These are phyloP conservation scores for Penicillium sumatraense DNA, from an alignment of 2,329 filamentous ascomycete species.

Conservation along the genomic window DNA sequence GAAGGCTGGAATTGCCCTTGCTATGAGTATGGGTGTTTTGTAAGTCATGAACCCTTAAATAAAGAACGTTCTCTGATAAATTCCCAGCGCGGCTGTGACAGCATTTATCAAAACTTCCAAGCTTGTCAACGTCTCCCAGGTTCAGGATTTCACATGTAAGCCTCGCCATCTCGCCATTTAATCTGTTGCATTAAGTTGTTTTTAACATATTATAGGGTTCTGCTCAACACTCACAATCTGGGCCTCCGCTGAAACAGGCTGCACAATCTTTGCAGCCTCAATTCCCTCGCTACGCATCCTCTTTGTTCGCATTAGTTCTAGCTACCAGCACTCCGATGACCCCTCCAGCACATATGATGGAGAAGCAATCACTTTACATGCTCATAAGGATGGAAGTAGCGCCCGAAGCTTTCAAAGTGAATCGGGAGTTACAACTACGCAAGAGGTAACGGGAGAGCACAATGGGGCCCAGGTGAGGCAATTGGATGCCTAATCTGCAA, in stretches of 20 bases:
- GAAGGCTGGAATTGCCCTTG: conserved; percentile 29
- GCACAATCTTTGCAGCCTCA: conserved; percentile 37
- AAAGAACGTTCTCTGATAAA: background rate
- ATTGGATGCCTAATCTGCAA: background rate
- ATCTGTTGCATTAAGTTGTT: no score
- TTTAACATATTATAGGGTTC: conserved; percentile 9
- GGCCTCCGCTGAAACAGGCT: conserved; percentile 30
- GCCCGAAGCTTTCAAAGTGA: conserved; percentile 8
- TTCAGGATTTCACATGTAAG: conserved; percentile 27
- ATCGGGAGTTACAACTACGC: conserved; percentile 5
- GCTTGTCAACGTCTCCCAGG: conserved; percentile 26
- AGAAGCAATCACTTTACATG: conserved; percentile 2
- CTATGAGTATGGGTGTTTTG: conserved; percentile 35
- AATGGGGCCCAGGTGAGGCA: background rate
- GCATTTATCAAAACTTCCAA: conserved; percentile 31
- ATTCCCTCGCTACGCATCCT: conserved; percentile 34
- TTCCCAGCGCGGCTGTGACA: conserved; percentile 22
- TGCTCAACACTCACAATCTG: conserved; percentile 28
- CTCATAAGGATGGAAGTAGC: conserved; percentile 4
- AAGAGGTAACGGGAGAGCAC: background rate
- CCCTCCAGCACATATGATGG: background rate
- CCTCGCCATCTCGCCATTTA: background rate
- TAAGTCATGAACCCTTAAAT: conserved; percentile 9
- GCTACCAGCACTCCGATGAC: conserved; percentile 5
- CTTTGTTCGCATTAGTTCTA: conserved; percentile 21